Evolutionary conservation across 2,329 filamentous ascomycete genomes (phyloP).

Genomic region (Fusarium napiforme): DNA sequence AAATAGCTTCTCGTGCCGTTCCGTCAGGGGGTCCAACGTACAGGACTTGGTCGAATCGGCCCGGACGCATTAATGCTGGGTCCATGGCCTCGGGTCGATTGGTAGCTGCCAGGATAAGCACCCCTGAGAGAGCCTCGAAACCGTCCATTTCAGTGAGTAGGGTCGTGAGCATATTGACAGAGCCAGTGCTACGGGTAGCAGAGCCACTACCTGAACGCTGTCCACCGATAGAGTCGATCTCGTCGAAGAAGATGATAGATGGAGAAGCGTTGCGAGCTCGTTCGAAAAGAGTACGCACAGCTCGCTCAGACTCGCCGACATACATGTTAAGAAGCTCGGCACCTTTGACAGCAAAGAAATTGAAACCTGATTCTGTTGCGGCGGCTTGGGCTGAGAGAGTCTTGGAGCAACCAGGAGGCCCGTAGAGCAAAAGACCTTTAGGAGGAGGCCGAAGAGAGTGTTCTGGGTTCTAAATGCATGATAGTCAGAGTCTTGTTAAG

Average conservation of each 20-base stretch:
- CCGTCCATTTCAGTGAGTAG: constrained; percentile 96
- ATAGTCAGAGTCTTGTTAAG: constrained; percentile 11
- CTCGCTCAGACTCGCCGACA: constrained; percentile 91
- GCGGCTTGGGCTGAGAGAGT: constrained; percentile 91
- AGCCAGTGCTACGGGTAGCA: constrained; percentile 51
- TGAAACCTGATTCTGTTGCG: constrained; percentile 89
- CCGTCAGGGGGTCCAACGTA: constrained; percentile 86
- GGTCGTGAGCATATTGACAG: constrained; percentile 87
- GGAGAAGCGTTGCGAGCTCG: constrained; percentile 87
- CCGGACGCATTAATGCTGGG: constrained; percentile 84
- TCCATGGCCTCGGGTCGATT: constrained; percentile 91
- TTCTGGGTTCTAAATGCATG: constrained; percentile 44
- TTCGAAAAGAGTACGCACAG: constrained; percentile 84
- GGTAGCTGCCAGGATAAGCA: constrained; percentile 89
- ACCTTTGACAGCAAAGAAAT: constrained; percentile 94
- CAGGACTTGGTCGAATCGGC: constrained; percentile 84
- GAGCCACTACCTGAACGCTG: constrained; percentile 59
- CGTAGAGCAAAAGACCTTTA: constrained; percentile 89
- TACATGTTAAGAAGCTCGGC: constrained; percentile 97
- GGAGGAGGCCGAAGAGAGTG: constrained; percentile 65
- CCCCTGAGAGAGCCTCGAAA: constrained; percentile 84
- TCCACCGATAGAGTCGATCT: constrained; percentile 87
- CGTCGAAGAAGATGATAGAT: constrained; percentile 96
- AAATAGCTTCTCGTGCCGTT: constrained; percentile 79
- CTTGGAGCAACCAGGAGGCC: constrained; percentile 94